phyloP scores from a whole-genome alignment of 1,284 basidiomycete species.

The Moesziomyces sp. region DNA sequence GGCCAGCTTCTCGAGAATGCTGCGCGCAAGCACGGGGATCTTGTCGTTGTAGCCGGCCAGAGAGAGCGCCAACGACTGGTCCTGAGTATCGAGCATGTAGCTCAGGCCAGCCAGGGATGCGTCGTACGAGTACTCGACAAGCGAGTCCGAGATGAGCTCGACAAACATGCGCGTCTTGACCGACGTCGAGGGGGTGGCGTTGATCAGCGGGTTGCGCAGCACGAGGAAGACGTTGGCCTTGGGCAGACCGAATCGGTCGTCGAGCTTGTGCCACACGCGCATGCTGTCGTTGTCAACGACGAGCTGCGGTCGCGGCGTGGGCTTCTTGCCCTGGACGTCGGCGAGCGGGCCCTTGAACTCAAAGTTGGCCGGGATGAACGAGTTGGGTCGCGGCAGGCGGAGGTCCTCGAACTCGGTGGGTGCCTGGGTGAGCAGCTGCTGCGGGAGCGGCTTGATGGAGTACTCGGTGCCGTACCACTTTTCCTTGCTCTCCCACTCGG shows the following conservation, averaged over 20 bases:
- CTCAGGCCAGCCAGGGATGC: slow-evolving; percentile 89
- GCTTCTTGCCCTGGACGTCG: slow-evolving; percentile 41
- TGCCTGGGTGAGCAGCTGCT: slow-evolving; percentile 34
- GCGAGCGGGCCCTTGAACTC: slow-evolving; percentile 47
- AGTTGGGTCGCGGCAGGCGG: slow-evolving; percentile 62
- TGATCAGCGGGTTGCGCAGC: slow-evolving; percentile 66
- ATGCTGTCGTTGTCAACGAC: slow-evolving; percentile 53
- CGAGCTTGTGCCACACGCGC: slow-evolving; percentile 67
- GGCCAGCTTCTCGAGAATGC: slow-evolving; percentile 80
- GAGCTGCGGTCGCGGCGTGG: slow-evolving; percentile 60
- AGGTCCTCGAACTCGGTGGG: slow-evolving; percentile 54
- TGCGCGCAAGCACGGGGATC: slow-evolving; percentile 79
- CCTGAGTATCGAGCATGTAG: slow-evolving; percentile 78
- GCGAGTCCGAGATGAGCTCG: slow-evolving; percentile 86
- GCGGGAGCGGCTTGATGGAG: slow-evolving; percentile 54
- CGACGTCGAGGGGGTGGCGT: slow-evolving; percentile 64
- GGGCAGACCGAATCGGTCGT: slow-evolving; percentile 66
- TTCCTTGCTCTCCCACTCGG: slow-evolving; percentile 58
- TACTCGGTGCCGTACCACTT: slow-evolving; percentile 68
- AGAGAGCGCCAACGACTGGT: slow-evolving; percentile 77
- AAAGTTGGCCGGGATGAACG: slow-evolving; percentile 63
- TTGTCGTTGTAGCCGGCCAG: slow-evolving; percentile 95
- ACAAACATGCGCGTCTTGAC: slow-evolving; percentile 77
- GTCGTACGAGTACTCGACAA: slow-evolving; percentile 91
- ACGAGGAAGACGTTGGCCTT: slow-evolving; percentile 66